Percentiles rank a stretch among this genome's conserved stretches.
Conservation (phyloP, 768 basidiomycete genomes). For the Pholiota molesta region DNA sequence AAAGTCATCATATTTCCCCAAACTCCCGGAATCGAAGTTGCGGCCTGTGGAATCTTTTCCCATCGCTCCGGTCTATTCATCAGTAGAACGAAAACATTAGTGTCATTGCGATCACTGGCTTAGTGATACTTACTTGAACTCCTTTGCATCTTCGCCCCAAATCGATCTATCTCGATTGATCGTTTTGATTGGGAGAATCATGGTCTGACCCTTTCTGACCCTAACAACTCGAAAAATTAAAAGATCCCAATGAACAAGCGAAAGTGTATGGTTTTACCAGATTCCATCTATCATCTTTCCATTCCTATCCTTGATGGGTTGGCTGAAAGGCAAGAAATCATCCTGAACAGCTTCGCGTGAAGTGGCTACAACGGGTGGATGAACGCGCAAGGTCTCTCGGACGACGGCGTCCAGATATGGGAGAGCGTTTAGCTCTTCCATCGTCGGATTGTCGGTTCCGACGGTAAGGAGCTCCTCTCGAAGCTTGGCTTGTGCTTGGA, state of each 20-base stretch:
- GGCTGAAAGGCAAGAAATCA: conserved; percentile 52
- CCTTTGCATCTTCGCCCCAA: conserved; percentile 67
- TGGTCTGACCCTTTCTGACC: conserved; percentile 45
- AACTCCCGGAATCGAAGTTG: conserved; percentile 53
- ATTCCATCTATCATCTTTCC: conserved; percentile 45
- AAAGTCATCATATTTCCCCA: conserved; percentile 65
- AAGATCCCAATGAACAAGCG: neutral
- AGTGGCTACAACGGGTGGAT: conserved; percentile 51
- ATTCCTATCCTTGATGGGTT: conserved; percentile 45
- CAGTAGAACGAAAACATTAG: neutral
- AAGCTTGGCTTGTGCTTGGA: conserved; percentile 54
- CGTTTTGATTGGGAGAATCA: conserved; percentile 53
- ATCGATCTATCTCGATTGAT: conserved; percentile 54
- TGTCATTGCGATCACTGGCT: neutral
- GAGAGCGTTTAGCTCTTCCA: conserved; percentile 69
- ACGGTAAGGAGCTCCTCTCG: conserved; percentile 58
- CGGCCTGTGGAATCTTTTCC: conserved; percentile 48
- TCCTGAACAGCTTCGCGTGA: conserved; percentile 51
- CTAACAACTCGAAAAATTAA: conserved; percentile 19
- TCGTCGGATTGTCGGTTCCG: conserved; percentile 58
- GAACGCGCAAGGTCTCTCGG: conserved; percentile 59
- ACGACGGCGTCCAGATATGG: conserved; percentile 73
- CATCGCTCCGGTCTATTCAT: conserved; percentile 68
- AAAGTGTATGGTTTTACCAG: conserved; percentile 11
- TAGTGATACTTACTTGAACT: conserved; percentile 51